These are phyloP conservation scores for Leucosporidium yakuticum DNA, from an alignment of 768 basidiomycete genomes.

Conservation along the genomic window DNA sequence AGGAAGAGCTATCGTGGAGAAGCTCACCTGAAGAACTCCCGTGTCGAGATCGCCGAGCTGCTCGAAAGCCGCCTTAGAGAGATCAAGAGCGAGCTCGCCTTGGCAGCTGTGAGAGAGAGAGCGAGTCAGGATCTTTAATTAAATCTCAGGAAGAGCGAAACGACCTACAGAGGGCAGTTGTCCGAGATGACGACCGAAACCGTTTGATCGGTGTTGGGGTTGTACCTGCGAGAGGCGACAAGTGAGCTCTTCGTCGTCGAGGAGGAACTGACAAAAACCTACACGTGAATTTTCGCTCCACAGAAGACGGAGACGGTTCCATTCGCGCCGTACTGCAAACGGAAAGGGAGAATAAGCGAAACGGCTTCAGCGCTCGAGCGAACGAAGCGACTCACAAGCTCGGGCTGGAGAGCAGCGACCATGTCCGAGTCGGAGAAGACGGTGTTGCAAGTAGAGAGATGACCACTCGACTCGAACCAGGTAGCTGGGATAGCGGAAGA, in stretches of 20 bases:
- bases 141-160: too few relatives aligned
- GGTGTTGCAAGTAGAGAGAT: not conserved
- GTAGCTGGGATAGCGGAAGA: too few relatives aligned
- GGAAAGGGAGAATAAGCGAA: not conserved
- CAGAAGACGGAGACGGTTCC: constrained; percentile 2
- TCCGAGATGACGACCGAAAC: not conserved
- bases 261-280: not conserved
- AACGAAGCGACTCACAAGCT: not conserved
- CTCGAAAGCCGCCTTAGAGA: not conserved
- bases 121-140: too few relatives aligned
- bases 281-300: not conserved
- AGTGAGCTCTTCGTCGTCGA: not conserved
- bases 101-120: not conserved
- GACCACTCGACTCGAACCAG: not conserved
- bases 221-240: not conserved
- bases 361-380: too few relatives aligned
- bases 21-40: not conserved
- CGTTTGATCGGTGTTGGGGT: not conserved
- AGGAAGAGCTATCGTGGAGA: too few relatives aligned
- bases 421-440: constrained; percentile 1
- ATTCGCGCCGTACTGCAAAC: not conserved
- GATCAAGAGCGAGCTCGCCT: constrained; percentile 4
- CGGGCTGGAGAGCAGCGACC: constrained; percentile 4
- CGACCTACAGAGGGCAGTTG: not conserved
- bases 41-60: not conserved